phyloP scores from a whole-genome alignment of 2,329 filamentous ascomycete genomes.

The Penicillium sp. region DNA sequence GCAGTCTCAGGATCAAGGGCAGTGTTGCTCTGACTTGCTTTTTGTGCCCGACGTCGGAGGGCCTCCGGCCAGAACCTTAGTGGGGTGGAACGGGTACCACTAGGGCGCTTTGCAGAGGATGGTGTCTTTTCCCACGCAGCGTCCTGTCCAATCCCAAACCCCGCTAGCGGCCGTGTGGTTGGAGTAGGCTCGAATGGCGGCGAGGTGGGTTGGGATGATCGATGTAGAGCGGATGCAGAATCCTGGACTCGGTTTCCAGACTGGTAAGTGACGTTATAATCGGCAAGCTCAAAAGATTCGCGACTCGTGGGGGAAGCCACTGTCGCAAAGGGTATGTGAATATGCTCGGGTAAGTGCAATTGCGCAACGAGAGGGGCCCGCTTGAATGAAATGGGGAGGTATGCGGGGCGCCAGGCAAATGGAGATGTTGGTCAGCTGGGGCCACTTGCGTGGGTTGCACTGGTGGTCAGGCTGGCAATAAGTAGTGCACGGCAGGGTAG shows the following conservation, averaged over 20 bases:
- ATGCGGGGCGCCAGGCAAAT: constrained; percentile 16
- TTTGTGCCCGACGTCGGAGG: constrained; percentile 27
- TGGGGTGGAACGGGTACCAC: constrained; percentile 16
- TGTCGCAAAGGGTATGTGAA: constrained; percentile 17
- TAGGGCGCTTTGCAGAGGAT: constrained; percentile 6
- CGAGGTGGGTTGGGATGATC: background rate
- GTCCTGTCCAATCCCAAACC: constrained; percentile 4
- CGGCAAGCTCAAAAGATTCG: constrained; percentile 37
- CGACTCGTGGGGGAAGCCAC: constrained; percentile 24
- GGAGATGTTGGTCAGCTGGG: constrained; percentile 17
- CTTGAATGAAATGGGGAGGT: constrained; percentile 7
- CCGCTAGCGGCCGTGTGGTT: constrained; percentile 13
- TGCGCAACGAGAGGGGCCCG: constrained; percentile 7
- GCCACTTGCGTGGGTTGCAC: constrained; percentile 20
- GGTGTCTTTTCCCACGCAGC: constrained; percentile 14
- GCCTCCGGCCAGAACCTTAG: constrained; percentile 37
- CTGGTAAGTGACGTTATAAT: constrained; percentile 17
- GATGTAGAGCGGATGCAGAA: constrained; percentile 8
- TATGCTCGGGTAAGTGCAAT: constrained; percentile 16
- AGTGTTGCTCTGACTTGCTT: constrained; percentile 7
- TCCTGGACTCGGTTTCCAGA: constrained; percentile 3
- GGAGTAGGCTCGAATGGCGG: constrained; percentile 9
- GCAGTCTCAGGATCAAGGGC: constrained; percentile 50
- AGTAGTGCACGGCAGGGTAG: constrained; percentile 7
- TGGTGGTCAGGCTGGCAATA: constrained; percentile 19